A percentile compares a stretch with the other conserved stretches of the same genome.
Evolutionary conservation across 225 moss, liverwort and hornwort genomes (phyloP).

Genomic region (Anthoceros angustus): DNA sequence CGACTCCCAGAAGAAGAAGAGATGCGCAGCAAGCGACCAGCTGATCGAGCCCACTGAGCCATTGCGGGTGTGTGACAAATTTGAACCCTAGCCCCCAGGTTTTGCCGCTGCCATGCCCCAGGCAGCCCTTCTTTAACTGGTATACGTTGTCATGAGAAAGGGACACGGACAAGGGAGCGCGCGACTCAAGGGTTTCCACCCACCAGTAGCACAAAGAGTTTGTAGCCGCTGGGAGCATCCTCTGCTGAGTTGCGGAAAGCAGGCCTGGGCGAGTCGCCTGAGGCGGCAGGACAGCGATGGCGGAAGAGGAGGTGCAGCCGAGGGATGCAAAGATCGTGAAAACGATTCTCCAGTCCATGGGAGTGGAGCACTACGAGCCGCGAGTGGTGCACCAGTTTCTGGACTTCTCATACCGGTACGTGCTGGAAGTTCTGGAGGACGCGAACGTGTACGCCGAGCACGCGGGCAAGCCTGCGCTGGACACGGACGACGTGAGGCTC

Average conservation of each 20-base stretch:
- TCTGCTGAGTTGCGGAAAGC: not conserved
- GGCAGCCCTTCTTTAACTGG: no score
- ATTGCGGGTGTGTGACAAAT: not conserved
- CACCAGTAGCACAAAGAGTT: no score
- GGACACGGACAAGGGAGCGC: no score
- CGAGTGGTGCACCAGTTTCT: slow-evolving; percentile 89
- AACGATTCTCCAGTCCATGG: slow-evolving; percentile 80
- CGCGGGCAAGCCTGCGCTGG: slow-evolving; percentile 62
- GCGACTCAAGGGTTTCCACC: no score
- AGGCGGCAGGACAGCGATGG: slow-evolving; percentile 15
- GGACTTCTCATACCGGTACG: slow-evolving; percentile 88
- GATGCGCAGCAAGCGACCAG: not conserved
- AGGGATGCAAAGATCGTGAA: slow-evolving; percentile 81
- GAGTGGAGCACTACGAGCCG: slow-evolving; percentile 72
- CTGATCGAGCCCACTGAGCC: not conserved
- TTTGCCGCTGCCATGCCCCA: no score
- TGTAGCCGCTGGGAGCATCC: no score
- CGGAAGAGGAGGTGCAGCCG: slow-evolving; percentile 67
- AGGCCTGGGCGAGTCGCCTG: not conserved
- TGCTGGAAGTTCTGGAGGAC: slow-evolving; percentile 79
- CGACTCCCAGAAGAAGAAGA: not conserved
- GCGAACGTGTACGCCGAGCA: slow-evolving; percentile 90
- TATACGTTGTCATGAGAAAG: no score
- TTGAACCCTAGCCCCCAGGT: no score
- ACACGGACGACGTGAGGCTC: slow-evolving; percentile 90